phyloP scores from a whole-genome alignment of 2,329 filamentous ascomycete genomes.

The Xylaria hypoxylon region DNA sequence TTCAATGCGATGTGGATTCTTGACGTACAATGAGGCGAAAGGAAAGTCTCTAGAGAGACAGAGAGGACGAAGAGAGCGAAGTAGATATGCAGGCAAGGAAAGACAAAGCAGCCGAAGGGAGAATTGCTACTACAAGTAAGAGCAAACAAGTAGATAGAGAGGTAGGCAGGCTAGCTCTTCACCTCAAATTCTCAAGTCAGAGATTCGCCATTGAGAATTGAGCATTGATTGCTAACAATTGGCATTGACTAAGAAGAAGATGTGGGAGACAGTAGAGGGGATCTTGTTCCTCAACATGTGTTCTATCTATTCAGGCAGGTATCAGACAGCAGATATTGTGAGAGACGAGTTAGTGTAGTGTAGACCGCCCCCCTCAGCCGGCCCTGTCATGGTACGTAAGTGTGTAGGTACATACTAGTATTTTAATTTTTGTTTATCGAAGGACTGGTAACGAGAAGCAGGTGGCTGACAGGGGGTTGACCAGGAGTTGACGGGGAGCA shows the following conservation, averaged over 20 bases:
- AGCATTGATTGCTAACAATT: constrained; percentile 21
- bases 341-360: constrained; percentile 23
- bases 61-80: constrained; percentile 36
- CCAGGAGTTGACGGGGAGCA: constrained; percentile 43
- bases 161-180: constrained; percentile 8
- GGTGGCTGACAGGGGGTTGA: constrained; percentile 30
- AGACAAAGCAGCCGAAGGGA: constrained; percentile 31
- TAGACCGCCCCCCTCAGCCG: constrained; percentile 10
- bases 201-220: constrained; percentile 19
- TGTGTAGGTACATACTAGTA: constrained; percentile 21
- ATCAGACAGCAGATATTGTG: constrained; percentile 28
- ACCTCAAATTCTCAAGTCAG: constrained; percentile 13
- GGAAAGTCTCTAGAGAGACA: constrained; percentile 31
- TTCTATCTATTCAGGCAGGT: constrained; percentile 2
- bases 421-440: constrained; percentile 41
- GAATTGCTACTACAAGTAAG: constrained; percentile 1
- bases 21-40: constrained; percentile 52
- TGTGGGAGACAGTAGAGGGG: constrained; percentile 29
- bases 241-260: constrained; percentile 2
- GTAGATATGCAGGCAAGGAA: constrained; percentile 14
- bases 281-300: constrained; percentile 19
- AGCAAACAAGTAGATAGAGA: background rate
- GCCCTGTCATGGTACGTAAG: constrained; percentile 21
- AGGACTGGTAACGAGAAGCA: constrained; percentile 25
- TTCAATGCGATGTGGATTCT: constrained; percentile 17